Evolutionary conservation across 129 eudicot species (phyloP).

Genomic region (Mikania micrantha): DNA sequence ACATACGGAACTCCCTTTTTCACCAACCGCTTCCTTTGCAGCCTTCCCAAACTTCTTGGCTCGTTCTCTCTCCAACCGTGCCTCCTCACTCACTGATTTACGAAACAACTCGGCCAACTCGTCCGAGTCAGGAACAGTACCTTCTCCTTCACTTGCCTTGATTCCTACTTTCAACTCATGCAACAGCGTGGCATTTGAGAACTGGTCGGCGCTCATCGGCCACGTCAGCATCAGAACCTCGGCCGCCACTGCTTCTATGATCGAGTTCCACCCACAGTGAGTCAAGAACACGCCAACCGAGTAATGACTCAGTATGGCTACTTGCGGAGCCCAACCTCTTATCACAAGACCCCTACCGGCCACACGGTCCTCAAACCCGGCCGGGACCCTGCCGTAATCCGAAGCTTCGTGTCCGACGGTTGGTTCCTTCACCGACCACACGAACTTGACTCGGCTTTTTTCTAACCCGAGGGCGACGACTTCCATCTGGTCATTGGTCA

Average conservation of each 20-base stretch:
- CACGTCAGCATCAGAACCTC: constrained; percentile 63
- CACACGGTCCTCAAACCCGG: constrained; percentile 60
- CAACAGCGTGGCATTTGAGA: constrained; percentile 35
- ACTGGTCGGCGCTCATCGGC: constrained; percentile 81
- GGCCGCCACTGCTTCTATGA: constrained; percentile 45
- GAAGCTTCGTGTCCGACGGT: constrained; percentile 34
- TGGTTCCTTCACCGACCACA: constrained; percentile 35
- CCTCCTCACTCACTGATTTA: constrained; percentile 11
- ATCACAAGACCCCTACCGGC: constrained; percentile 48
- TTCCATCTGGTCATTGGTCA: constrained; percentile 49
- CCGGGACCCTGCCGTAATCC: constrained; percentile 36
- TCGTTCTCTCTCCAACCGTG: constrained; percentile 27
- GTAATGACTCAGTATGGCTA: constrained; percentile 47
- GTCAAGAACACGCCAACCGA: constrained; percentile 52
- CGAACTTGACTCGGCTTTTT: constrained; percentile 42
- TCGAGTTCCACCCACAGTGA: constrained; percentile 79
- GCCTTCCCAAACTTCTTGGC: constrained; percentile 25
- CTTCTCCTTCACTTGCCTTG: constrained; percentile 42
- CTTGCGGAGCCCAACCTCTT: constrained; percentile 74
- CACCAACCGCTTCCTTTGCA: constrained; percentile 31
- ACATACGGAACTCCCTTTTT: constrained; percentile 40
- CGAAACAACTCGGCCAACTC: constrained; percentile 38
- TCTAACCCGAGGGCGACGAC: constrained; percentile 45
- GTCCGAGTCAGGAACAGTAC: constrained; percentile 36
- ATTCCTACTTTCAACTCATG: constrained; percentile 48